Base-by-base conservation (phyloP, 148 eudicot species). In the Rhododendron mucronatum region DNA sequence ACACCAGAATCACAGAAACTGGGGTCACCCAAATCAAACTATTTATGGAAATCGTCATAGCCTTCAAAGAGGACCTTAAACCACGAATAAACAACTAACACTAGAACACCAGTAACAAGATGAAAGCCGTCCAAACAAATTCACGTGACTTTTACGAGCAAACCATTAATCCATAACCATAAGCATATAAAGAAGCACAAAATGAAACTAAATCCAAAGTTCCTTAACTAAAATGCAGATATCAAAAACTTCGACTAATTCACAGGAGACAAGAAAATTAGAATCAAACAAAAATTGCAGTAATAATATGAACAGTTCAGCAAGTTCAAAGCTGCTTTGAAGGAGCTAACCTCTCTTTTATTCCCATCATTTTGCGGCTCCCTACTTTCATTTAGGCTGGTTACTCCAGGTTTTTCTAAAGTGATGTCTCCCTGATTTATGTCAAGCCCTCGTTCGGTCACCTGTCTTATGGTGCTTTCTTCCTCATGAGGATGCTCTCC, bases 391-490 rank as follows among this genome's bases (percentile, higher is more conserved):
- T 37, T 63, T 82, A 79, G 80, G 26, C 63, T 81, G 28, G 44
- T 75, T 30, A 61, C 65, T 73, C 57, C 53, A 83, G 84, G 71
- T 83, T 82, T 78, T 82, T 84, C 83, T 33, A 75, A 61, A 0
- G 30, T 57, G 48, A 41, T 78, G 10, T 71, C 82, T 37, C 78
- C 73, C 7, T 3, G 15, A 45, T 87, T 61, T 55, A 77, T 73
- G 82, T 69, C 81, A 39, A 57, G 86, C 26, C 65, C 82, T 26
- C 14, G 78, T 77, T 92, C 91, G 7, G 92, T 91, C 84, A 94
- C 94, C 87, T 88, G 98, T 69, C 78, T 90, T 15, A 93, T 94
- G 77, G 88, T 90, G 73, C 92, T 94, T 61, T 86, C 89, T 21
- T 65, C 85, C 18, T 75, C 85, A 26, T 71, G 21, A 18, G 55